Evolutionary conservation across 2,329 filamentous ascomycete genomes (phyloP).

Genomic region (Xylariaceae sp.): DNA sequence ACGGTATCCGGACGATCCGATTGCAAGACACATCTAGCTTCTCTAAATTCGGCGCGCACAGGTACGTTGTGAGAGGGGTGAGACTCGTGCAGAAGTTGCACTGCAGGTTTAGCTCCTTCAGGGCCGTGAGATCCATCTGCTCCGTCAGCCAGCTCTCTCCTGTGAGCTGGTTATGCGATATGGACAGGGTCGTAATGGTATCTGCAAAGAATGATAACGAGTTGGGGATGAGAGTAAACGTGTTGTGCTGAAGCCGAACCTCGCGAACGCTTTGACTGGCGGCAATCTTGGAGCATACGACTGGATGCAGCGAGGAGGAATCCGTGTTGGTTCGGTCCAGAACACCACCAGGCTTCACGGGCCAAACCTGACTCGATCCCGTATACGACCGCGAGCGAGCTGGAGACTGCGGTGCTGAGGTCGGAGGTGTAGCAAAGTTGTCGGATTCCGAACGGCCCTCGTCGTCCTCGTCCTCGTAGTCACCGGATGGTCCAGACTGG

Average conservation of each 20-base stretch:
- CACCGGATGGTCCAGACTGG: constrained; percentile 12
- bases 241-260: constrained; percentile 70
- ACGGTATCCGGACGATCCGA: constrained; percentile 63
- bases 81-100: constrained; percentile 68
- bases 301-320: constrained; percentile 51
- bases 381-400: constrained; percentile 41
- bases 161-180: constrained; percentile 67
- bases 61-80: constrained; percentile 53
- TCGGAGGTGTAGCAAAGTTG: constrained; percentile 51
- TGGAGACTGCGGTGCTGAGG: constrained; percentile 44
- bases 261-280: constrained; percentile 43
- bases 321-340: constrained; percentile 64
- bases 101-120: constrained; percentile 70
- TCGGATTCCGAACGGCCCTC: constrained; percentile 45
- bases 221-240: constrained; percentile 61
- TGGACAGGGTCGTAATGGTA: constrained; percentile 62
- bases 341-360: constrained; percentile 51
- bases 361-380: constrained; percentile 41
- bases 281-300: constrained; percentile 48
- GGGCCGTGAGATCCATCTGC: constrained; percentile 59
- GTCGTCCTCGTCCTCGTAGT: constrained; percentile 27
- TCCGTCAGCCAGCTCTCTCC: constrained; percentile 59
- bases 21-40: constrained; percentile 80
- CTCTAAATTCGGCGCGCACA: constrained; percentile 68
- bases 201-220: constrained; percentile 64